Evolutionary conservation across 148 eudicot species (phyloP).

Genomic region (Mesembryanthemum crystallinum): DNA sequence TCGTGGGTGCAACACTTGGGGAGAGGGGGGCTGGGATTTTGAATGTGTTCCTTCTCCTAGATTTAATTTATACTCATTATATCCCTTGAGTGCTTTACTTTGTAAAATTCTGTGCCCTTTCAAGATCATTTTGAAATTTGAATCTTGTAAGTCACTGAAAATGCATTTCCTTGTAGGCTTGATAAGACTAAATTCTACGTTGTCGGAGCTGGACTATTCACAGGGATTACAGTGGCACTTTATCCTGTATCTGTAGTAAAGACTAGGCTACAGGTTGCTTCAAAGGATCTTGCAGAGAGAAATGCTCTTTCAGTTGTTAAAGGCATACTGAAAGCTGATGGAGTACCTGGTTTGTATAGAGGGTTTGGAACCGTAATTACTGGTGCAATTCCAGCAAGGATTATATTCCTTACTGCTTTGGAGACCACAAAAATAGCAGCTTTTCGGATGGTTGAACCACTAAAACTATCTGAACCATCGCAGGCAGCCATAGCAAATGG

Average conservation of each 20-base stretch:
- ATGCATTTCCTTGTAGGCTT: conserved; percentile 61
- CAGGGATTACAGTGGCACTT: conserved; percentile 83
- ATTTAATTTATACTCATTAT: background rate
- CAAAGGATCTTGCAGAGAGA: conserved; percentile 63
- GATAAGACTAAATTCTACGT: conserved; percentile 93
- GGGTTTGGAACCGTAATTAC: conserved; percentile 97
- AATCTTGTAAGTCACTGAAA: background rate
- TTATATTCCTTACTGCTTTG: conserved; percentile 84
- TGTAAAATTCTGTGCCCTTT: background rate
- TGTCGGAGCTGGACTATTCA: conserved; percentile 93
- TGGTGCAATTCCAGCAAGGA: conserved; percentile 88
- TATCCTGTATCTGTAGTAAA: conserved; percentile 92
- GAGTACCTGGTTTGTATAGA: conserved; percentile 88
- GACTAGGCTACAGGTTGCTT: conserved; percentile 90
- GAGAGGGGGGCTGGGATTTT: background rate
- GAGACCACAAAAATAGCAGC: conserved; percentile 95
- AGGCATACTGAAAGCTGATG: conserved; percentile 80
- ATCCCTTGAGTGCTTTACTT: background rate
- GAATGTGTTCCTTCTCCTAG: background rate
- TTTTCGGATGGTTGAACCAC: conserved; percentile 70
- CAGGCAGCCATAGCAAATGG: conserved; percentile 98
- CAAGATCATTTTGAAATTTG: background rate
- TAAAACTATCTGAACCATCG: conserved; percentile 76
- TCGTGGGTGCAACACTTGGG: background rate
- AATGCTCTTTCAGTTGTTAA: conserved; percentile 68